These are phyloP conservation scores for Xylaria sp. DNA, from an alignment of 495 filamentous ascomycete species.

Conservation along the genomic window DNA sequence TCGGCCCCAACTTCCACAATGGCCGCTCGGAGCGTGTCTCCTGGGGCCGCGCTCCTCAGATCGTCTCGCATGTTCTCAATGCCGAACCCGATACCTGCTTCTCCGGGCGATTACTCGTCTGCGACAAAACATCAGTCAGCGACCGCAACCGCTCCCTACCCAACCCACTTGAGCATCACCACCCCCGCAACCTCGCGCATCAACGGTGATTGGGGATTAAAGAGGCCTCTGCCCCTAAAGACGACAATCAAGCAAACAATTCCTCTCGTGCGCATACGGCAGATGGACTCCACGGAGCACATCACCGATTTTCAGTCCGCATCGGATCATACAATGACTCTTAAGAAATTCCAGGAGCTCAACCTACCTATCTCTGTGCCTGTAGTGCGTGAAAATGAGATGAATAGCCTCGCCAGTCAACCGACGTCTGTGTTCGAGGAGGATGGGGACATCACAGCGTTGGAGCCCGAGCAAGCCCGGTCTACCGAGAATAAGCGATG, in stretches of 20 bases:
- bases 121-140: constrained; percentile 44
- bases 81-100: constrained; percentile 57
- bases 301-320: constrained; percentile 90
- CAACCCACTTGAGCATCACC: constrained; percentile 84
- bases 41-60: constrained; percentile 65
- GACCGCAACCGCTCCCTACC: constrained; percentile 76
- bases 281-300: constrained; percentile 87
- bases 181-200: constrained; percentile 76
- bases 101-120: constrained; percentile 41
- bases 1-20: constrained; percentile 30
- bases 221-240: constrained; percentile 78
- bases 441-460: constrained; percentile 56
- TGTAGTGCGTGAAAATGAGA: constrained; percentile 34
- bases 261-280: constrained; percentile 72
- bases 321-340: constrained; percentile 78
- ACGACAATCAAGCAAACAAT: constrained; percentile 73
- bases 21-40: constrained; percentile 56
- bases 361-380: constrained; percentile 60
- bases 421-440: constrained; percentile 66
- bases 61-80: constrained; percentile 66
- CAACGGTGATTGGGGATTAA: constrained; percentile 93
- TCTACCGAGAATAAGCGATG: constrained; percentile 58
- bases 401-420: constrained; percentile 11
- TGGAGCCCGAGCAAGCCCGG: constrained; percentile 40
- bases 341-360: constrained; percentile 86